Evolutionary conservation across 768 basidiomycete genomes (phyloP).

Genomic region (Boletus tylopilopsis): DNA sequence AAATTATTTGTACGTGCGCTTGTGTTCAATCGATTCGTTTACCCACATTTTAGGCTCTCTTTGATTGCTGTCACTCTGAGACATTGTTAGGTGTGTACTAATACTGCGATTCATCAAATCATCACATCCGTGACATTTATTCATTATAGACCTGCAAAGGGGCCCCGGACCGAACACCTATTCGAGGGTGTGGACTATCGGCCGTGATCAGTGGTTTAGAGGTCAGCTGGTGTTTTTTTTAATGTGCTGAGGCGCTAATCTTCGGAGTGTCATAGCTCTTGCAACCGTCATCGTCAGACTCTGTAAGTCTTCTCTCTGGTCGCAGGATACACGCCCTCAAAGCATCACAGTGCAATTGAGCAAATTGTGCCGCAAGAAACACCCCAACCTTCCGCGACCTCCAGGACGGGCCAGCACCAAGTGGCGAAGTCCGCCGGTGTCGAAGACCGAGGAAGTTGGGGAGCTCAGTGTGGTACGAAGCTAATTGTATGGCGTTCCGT

Average conservation of each 20-base stretch:
- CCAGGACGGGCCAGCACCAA: slow-evolving; percentile 7
- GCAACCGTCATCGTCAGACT: slow-evolving; percentile 2
- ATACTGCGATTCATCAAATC: neutral
- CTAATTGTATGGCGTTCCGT: neutral
- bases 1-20: slow-evolving; percentile 17
- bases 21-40: neutral
- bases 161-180: slow-evolving; percentile 10
- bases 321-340: neutral
- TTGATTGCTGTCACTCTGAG: slow-evolving; percentile 32
- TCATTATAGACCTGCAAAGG: slow-evolving; percentile 17
- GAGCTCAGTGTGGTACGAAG: slow-evolving; percentile 19
- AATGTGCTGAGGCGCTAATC: neutral
- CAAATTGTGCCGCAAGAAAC: neutral
- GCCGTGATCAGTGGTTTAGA: slow-evolving; percentile 14
- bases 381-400: neutral
- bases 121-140: neutral
- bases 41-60: slow-evolving; percentile 18
- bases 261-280: slow-evolving; percentile 1
- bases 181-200: slow-evolving; percentile 14
- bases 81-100: slow-evolving; percentile 19
- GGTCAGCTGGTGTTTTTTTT: slow-evolving; percentile 3
- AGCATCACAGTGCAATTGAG: slow-evolving; percentile 4
- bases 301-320: slow-evolving; percentile 2
- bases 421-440: slow-evolving; percentile 3
- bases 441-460: slow-evolving; percentile 3